A percentile compares a stretch with the other conserved stretches of the same genome.
Evolutionary conservation across 2,329 filamentous ascomycete genomes (phyloP).

Genomic region (Venturia pyrina): DNA sequence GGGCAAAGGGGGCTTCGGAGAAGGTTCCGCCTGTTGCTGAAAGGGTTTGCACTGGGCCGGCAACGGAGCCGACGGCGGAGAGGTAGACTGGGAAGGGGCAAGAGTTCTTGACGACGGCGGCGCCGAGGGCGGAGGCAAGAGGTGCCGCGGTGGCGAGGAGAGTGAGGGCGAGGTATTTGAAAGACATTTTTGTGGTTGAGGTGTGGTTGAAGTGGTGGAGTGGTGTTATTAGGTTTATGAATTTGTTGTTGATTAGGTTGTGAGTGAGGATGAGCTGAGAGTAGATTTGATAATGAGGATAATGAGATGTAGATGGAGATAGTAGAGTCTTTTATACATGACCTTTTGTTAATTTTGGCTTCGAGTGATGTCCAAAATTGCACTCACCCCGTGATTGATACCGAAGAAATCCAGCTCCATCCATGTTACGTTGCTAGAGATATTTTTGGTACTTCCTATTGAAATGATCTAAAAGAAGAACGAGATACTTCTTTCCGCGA

Average conservation of each 20-base stretch:
- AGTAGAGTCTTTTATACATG: not conserved
- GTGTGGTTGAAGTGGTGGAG: not conserved
- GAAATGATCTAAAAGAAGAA: not conserved
- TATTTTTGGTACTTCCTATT: too few species aligned
- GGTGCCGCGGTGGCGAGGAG: conserved; percentile 3
- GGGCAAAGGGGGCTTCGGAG: conserved; percentile 25
- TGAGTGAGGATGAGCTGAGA: not conserved
- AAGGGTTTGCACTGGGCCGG: conserved; percentile 24
- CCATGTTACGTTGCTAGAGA: too few species aligned
- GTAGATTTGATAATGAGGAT: not conserved
- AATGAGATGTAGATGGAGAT: not conserved
- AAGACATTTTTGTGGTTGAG: not conserved
- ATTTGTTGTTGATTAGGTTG: not conserved
- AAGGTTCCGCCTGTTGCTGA: conserved; percentile 21
- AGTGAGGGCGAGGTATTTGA: not conserved
- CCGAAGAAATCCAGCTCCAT: too few species aligned
- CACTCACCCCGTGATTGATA: too few species aligned
- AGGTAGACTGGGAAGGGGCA: conserved; percentile 28
- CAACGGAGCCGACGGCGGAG: conserved; percentile 28
- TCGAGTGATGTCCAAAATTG: too few species aligned
- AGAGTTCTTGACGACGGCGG: conserved; percentile 29
- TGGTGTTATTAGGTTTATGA: not conserved
- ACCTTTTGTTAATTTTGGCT: too few species aligned
- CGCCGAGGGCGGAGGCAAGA: not conserved
- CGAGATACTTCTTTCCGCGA: too few species aligned